phyloP scores from a whole-genome alignment of 116 monocot genomes.

The Dioscorea cayenensis region DNA sequence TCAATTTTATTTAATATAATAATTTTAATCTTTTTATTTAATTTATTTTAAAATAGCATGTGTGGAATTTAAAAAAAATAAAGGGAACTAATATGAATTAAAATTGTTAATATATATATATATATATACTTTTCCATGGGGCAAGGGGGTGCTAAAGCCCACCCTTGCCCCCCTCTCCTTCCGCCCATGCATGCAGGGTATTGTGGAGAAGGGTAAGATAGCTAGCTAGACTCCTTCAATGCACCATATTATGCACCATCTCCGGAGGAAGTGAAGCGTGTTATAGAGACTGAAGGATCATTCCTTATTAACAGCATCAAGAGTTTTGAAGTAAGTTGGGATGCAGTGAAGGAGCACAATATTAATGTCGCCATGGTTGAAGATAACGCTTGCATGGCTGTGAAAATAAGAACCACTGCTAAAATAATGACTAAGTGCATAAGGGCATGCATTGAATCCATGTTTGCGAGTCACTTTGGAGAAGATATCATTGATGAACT shows the following conservation, averaged over 20 bases:
- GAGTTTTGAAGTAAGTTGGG: neutral
- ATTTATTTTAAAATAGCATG: too few species aligned
- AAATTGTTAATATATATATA: too few species aligned
- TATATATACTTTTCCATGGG: too few species aligned
- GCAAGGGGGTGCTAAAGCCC: too few species aligned
- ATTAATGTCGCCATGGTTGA: neutral
- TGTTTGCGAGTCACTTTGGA: neutral
- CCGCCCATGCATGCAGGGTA: slow-evolving; percentile 4
- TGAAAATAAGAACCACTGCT: neutral
- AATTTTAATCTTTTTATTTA: too few species aligned
- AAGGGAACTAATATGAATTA: too few species aligned
- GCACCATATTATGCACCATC: neutral
- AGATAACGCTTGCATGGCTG: neutral
- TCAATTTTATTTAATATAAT: too few species aligned
- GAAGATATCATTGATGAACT: neutral
- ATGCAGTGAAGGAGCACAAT: neutral
- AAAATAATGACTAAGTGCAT: neutral
- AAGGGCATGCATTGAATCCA: neutral
- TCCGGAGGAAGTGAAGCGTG: neutral
- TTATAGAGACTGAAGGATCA: neutral
- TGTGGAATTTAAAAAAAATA: too few species aligned
- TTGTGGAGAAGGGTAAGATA: neutral
- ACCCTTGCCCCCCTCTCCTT: too few species aligned
- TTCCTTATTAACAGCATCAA: neutral
- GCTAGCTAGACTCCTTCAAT: slow-evolving; percentile 2